Evolutionary conservation across 441 rosid species (phyloP).

Genomic region (Populus hybrid): DNA sequence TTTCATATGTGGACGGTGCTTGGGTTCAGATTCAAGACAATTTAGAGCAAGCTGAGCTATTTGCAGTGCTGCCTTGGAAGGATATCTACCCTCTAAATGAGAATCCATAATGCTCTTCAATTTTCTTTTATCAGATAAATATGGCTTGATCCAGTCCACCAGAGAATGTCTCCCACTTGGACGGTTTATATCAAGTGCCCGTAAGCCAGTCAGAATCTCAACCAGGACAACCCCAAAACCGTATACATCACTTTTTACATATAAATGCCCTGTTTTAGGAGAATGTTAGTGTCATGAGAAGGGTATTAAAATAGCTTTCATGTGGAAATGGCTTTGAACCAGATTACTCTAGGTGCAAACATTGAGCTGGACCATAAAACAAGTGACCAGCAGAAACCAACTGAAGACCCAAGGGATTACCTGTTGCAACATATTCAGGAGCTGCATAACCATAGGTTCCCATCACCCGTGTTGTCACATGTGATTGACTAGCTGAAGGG

Average conservation of each 20-base stretch:
- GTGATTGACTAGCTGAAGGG: conserved; percentile 87
- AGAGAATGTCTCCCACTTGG: conserved; percentile 54
- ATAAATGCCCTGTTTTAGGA: conserved; percentile 62
- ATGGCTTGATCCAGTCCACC: conserved; percentile 70
- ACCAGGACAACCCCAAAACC: conserved; percentile 82
- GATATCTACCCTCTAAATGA: conserved; percentile 63
- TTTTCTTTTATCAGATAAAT: conserved; percentile 53
- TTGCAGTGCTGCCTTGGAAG: conserved; percentile 52
- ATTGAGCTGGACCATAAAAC: not conserved
- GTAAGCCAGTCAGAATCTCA: conserved; percentile 75
- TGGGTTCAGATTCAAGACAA: conserved; percentile 61
- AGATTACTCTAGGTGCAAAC: not conserved
- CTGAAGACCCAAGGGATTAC: conserved; percentile 27
- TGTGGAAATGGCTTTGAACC: not conserved
- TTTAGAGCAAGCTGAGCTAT: conserved; percentile 63
- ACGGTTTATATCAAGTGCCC: conserved; percentile 59
- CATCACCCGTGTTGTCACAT: conserved; percentile 79
- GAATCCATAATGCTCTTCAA: conserved; percentile 61
- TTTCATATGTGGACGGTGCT: conserved; percentile 75
- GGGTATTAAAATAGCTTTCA: conserved; percentile 5
- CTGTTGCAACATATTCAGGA: conserved; percentile 91
- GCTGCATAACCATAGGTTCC: conserved; percentile 90
- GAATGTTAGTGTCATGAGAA: not conserved
- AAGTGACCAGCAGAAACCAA: not conserved
- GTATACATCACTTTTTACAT: conserved; percentile 80